Evolutionary conservation across 352 stramenopile species (phyloP).

Genomic region (Phytophthora sp.): DNA sequence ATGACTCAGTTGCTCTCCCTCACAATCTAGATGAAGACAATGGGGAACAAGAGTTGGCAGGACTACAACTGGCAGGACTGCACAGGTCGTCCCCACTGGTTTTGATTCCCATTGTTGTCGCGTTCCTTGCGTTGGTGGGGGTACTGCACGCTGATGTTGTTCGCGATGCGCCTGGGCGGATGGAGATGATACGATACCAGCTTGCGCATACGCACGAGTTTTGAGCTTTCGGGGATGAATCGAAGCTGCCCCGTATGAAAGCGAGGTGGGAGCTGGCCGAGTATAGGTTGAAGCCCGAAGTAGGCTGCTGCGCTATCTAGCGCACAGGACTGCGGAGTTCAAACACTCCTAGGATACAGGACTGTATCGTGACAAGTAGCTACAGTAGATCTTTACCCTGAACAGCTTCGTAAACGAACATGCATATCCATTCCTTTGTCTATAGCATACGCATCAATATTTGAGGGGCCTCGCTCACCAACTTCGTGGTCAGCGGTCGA

Average conservation of each 20-base stretch:
- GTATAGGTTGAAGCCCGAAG: slow-evolving; percentile 9
- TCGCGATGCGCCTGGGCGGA: slow-evolving; percentile 46
- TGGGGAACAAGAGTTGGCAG: slow-evolving; percentile 23
- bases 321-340: too few relatives aligned
- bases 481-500: slow-evolving; percentile 5
- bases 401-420: too few relatives aligned
- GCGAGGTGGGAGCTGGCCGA: not conserved
- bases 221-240: too few relatives aligned
- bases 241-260: not conserved
- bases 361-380: too few relatives aligned
- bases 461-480: slow-evolving; percentile 2
- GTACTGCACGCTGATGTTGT: slow-evolving; percentile 63
- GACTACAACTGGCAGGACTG: slow-evolving; percentile 20
- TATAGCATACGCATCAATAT: slow-evolving; percentile 35
- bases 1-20: slow-evolving; percentile 13
- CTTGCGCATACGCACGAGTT: slow-evolving; percentile 40
- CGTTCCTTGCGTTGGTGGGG: slow-evolving; percentile 54
- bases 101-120: slow-evolving; percentile 67
- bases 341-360: too few relatives aligned
- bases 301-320: too few relatives aligned
- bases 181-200: slow-evolving; percentile 45
- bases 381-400: too few relatives aligned
- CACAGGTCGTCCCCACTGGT: slow-evolving; percentile 71
- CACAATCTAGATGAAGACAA: slow-evolving; percentile 22
- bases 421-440: slow-evolving; percentile 25